A percentile compares a stretch with the other conserved stretches of the same genome.
Conservation (phyloP, 1,284 basidiomycete genomes). For the Inonotus hispidus region DNA sequence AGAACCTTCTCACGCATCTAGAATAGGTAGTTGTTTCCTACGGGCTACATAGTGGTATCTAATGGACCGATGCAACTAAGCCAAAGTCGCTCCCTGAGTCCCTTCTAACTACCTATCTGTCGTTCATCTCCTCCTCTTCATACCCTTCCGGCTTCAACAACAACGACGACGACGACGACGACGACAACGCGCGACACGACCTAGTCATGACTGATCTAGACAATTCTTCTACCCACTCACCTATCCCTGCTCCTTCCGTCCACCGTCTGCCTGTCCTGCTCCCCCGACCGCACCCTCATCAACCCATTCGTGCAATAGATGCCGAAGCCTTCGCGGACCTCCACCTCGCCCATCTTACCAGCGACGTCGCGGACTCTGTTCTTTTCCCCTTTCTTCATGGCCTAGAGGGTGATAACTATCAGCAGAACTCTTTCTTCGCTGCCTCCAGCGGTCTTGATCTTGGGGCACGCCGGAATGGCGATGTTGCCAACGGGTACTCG, state of each 20-base stretch:
- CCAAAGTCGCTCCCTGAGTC: background rate
- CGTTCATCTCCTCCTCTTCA: background rate
- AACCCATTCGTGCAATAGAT: conserved; percentile 46
- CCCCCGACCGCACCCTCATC: conserved; percentile 34
- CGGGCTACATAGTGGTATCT: background rate
- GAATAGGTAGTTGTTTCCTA: background rate
- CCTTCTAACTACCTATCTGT: background rate
- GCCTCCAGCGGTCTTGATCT: conserved; percentile 27
- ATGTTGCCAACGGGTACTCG: background rate
- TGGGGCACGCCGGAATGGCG: conserved; percentile 18
- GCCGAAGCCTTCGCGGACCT: conserved; percentile 53
- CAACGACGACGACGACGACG: conserved; percentile 9
- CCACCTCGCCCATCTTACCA: conserved; percentile 55
- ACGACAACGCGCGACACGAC: background rate
- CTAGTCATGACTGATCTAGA: conserved; percentile 5
- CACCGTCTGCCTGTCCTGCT: conserved; percentile 33
- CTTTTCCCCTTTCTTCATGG: conserved; percentile 83
- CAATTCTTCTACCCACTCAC: background rate
- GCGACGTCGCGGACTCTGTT: conserved; percentile 69
- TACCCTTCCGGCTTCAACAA: background rate
- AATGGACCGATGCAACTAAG: background rate
- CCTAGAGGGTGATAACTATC: conserved; percentile 71
- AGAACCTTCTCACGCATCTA: background rate
- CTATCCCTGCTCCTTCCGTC: conserved; percentile 2
- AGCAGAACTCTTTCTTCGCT: conserved; percentile 76